A percentile compares a stretch with the other conserved stretches of the same genome.
Conservation (phyloP, 2,329 filamentous ascomycete species). For the Neodidymelliopsis sp. region DNA sequence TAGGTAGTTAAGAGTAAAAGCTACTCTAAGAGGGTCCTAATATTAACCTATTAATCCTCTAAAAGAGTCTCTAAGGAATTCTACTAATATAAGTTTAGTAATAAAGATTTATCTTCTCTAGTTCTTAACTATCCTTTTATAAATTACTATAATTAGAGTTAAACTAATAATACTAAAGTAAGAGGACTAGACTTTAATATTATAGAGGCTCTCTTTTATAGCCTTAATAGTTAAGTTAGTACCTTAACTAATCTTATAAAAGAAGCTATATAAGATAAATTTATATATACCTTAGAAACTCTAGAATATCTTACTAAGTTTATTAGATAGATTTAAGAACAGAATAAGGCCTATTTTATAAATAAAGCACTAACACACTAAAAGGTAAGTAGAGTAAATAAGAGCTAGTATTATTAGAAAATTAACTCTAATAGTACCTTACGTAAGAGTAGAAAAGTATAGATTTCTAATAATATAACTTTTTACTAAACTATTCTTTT, state of each 20-base stretch:
- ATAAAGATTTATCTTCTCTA: not conserved
- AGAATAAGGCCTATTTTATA: not conserved
- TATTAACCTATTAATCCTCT: not conserved
- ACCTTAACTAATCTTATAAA: not conserved
- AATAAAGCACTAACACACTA: conserved; percentile 1
- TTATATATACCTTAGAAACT: not conserved
- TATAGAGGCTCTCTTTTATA: not conserved
- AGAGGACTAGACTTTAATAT: not conserved
- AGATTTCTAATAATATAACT: too few relatives aligned
- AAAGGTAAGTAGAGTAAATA: not conserved
- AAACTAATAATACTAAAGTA: too few relatives aligned
- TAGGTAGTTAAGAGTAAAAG: too few relatives aligned
- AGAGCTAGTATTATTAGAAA: not conserved
- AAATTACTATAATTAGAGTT: too few relatives aligned
- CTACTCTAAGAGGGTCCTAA: not conserved
- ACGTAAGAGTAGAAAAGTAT: too few relatives aligned
- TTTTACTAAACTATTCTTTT: too few relatives aligned
- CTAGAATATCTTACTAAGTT: conserved; percentile 1
- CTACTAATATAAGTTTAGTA: not conserved
- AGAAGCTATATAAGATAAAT: not conserved
- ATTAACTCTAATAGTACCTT: not conserved
- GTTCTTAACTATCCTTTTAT: conserved; percentile 1
- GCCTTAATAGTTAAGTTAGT: conserved; percentile 3
- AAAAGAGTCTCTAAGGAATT: not conserved
- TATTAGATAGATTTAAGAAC: conserved; percentile 5